Evolutionary conservation across 164 flowering plant genomes (phyloP).

Genomic region (Macadamia tetraphylla): DNA sequence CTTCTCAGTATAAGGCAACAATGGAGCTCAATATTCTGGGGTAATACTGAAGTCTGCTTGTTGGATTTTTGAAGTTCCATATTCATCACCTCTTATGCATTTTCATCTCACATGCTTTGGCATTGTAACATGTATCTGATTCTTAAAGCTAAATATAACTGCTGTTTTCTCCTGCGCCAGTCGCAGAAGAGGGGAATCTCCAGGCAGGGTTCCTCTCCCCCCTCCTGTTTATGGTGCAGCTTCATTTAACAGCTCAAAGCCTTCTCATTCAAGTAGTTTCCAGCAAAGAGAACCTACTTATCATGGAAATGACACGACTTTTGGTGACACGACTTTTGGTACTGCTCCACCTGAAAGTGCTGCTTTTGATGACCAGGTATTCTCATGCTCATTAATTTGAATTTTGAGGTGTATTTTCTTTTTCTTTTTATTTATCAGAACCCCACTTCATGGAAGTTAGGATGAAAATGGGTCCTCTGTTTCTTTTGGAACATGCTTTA

Average conservation of each 20-base stretch:
- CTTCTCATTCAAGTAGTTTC: slow-evolving; percentile 37
- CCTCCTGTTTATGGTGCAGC: slow-evolving; percentile 48
- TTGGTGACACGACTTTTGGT: slow-evolving; percentile 16
- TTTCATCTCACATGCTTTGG: background rate
- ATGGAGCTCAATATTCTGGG: slow-evolving; percentile 55
- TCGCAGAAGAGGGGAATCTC: slow-evolving; percentile 33
- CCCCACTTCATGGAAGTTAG: too few species aligned
- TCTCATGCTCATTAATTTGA: background rate
- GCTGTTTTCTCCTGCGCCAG: slow-evolving; percentile 24
- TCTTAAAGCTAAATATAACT: background rate
- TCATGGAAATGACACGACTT: slow-evolving; percentile 3
- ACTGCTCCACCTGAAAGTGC: slow-evolving; percentile 58
- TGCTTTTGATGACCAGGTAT: slow-evolving; percentile 53
- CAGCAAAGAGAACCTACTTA: slow-evolving; percentile 40
- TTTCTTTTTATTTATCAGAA: background rate
- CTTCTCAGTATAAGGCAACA: slow-evolving; percentile 76
- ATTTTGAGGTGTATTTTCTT: background rate
- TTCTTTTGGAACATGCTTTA: background rate
- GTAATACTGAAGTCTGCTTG: slow-evolving; percentile 19
- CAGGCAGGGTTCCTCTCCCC: slow-evolving; percentile 67
- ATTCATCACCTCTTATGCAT: background rate
- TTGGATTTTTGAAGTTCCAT: slow-evolving; percentile 2
- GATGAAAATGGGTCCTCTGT: background rate
- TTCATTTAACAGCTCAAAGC: slow-evolving; percentile 31
- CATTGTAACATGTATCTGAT: background rate